These are phyloP conservation scores for Aureobasidium sp. DNA, from an alignment of 2,329 filamentous ascomycete genomes.

Conservation along the genomic window DNA sequence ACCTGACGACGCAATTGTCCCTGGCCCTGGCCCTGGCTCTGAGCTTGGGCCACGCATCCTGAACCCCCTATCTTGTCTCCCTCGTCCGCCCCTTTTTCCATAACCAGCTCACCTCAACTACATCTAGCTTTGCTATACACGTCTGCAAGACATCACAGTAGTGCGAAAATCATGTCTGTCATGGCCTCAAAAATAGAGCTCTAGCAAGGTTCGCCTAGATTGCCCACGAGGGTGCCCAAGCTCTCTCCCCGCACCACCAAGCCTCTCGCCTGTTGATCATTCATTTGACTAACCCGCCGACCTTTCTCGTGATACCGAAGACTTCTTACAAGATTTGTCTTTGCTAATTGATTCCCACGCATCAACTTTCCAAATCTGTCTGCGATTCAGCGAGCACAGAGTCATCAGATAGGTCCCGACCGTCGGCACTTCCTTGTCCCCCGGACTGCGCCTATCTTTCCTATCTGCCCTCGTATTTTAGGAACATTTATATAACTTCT, in stretches of 20 bases:
- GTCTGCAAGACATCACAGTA: neutral
- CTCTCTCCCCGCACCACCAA: neutral
- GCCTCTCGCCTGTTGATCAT: constrained; percentile 3
- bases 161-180: neutral
- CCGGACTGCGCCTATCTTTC: neutral
- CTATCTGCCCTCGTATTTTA: neutral
- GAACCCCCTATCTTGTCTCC: neutral
- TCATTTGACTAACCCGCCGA: constrained; percentile 10
- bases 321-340: neutral
- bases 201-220: neutral
- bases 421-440: neutral
- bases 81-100: neutral
- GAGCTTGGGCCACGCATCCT: constrained; percentile 1
- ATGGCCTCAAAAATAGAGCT: neutral
- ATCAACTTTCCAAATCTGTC: neutral
- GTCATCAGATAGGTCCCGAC: neutral
- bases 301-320: neutral
- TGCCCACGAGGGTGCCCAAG: constrained; percentile 8
- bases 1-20: neutral
- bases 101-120: neutral
- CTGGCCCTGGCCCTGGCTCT: neutral
- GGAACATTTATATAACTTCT: neutral
- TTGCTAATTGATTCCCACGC: neutral
- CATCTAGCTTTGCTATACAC: neutral
- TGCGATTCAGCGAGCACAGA: neutral